Base-by-base conservation (phyloP, 1,139 yeast species). In the Saccharomyces hybrid region DNA sequence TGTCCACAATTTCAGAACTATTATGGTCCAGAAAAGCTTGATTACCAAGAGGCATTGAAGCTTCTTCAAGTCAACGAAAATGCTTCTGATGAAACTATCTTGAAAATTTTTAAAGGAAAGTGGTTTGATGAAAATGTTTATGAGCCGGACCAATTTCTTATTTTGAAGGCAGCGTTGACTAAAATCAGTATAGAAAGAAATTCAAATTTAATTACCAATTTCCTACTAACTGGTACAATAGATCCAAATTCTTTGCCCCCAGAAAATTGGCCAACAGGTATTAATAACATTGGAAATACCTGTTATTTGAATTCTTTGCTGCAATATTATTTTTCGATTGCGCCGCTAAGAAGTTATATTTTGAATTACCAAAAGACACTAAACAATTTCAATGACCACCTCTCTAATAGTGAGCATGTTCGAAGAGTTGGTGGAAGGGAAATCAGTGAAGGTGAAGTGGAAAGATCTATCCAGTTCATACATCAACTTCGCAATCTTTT, bases 201-300 rank as follows among this genome's bases (percentile, higher is more conserved):
- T 32, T 81, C 87, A 1, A 77, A 78, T 50, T 70, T 84, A 12
- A 75, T 86, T 21, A 64, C 67, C 9, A 77, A 82, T 26, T 86
- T 77, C 62, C 68, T 85, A 48, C 72, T 72, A 44, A 76, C 80
- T 0, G 95, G 95, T 0, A 73, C 76, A 34, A 73, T 86, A 42
- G 88, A 85, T 64, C 78, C 86, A 0, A 73, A 77, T 9, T 72
- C 82, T 21, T 70, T 86, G 29, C 86, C 89, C 0, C 71, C 83
- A 0, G 84, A 79, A 42, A 79, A 82, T 52, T 83, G 90, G 82
- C 98, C 98, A 0, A 88, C 90, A 4, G 99, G 98, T 0, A 77
- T 93, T 65, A 88, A 86, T 69, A 93, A 93, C 66, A 90, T 90
- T 62, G 98, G 99, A 34, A 93, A 93, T 67, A 91, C 99, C 0